A percentile compares a stretch with the other conserved stretches of the same genome.
phyloP scores from a whole-genome alignment of 1,284 basidiomycete genomes.

The Apiotrichum porosum region DNA sequence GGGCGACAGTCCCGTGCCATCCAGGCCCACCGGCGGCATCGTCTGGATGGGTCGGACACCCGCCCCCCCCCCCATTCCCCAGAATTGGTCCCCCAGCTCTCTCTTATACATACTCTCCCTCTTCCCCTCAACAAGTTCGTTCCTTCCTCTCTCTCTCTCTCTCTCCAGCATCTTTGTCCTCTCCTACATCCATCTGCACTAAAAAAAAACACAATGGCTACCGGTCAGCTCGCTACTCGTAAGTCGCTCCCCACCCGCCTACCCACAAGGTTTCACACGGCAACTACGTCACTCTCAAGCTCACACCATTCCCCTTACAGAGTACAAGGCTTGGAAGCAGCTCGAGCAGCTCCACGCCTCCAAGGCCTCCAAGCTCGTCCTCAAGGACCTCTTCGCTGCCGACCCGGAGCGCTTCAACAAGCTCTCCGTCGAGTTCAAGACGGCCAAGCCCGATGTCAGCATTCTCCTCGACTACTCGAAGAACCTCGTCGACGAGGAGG shows the following conservation, averaged over 20 bases:
- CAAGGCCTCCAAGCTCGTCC: slow-evolving; percentile 68
- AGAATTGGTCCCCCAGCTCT: too few relatives aligned
- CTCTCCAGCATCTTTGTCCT: not conserved
- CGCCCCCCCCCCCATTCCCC: too few relatives aligned
- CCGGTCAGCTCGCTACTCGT: slow-evolving; percentile 42
- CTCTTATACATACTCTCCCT: too few relatives aligned
- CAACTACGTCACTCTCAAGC: not conserved
- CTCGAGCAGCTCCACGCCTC: slow-evolving; percentile 79
- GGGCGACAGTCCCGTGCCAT: too few relatives aligned
- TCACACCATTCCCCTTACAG: slow-evolving; percentile 53
- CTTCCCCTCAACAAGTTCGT: not conserved
- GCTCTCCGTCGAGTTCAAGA: slow-evolving; percentile 74
- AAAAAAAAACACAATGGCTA: slow-evolving; percentile 27
- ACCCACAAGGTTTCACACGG: too few relatives aligned
- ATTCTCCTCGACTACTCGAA: slow-evolving; percentile 96
- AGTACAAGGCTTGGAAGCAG: slow-evolving; percentile 84
- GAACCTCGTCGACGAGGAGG: slow-evolving; percentile 85
- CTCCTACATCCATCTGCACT: not conserved
- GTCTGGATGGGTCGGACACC: too few relatives aligned
- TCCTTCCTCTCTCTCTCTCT: slow-evolving; percentile 2
- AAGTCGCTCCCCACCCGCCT: slow-evolving; percentile 9
- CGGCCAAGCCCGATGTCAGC: slow-evolving; percentile 60
- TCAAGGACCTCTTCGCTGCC: slow-evolving; percentile 84
- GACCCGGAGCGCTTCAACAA: slow-evolving; percentile 81
- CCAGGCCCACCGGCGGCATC: too few relatives aligned